Evolutionary conservation across 78 protist genomes (phyloP).

Genomic region (Dictyostelium capitatum): DNA sequence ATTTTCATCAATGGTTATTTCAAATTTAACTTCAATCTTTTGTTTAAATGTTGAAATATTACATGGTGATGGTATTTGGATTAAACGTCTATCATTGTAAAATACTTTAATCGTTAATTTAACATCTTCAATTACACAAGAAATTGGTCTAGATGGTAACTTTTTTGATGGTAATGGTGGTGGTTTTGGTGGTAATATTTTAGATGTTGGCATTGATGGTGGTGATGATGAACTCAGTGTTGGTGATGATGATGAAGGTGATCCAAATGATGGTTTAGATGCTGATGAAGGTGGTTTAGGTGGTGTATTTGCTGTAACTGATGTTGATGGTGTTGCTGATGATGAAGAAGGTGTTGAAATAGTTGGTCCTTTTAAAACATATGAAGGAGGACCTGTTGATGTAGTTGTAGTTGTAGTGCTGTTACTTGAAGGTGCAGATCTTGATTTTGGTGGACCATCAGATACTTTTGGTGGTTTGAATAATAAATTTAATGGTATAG

Average conservation of each 20-base stretch:
- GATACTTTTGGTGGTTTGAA: slow-evolving; percentile 67
- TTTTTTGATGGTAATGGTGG: slow-evolving; percentile 32
- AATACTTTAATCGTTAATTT: slow-evolving; percentile 30
- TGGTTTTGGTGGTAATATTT: slow-evolving; percentile 39
- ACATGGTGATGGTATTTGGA: slow-evolving; percentile 36
- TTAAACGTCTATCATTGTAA: slow-evolving; percentile 45
- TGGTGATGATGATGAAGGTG: slow-evolving; percentile 14
- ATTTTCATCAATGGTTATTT: background rate
- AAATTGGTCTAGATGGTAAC: slow-evolving; percentile 64
- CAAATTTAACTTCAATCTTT: slow-evolving; percentile 55
- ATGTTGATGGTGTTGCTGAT: background rate
- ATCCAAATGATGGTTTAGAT: background rate
- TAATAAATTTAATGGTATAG: slow-evolving; percentile 24
- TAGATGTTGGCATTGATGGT: background rate
- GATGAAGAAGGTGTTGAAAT: background rate
- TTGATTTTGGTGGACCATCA: slow-evolving; percentile 11
- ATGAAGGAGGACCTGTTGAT: background rate
- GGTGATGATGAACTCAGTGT: slow-evolving; percentile 23
- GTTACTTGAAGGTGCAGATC: background rate
- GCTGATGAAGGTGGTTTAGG: background rate
- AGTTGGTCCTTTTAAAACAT: background rate
- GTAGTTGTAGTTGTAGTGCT: background rate
- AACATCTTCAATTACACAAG: slow-evolving; percentile 10
- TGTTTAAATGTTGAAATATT: slow-evolving; percentile 10
- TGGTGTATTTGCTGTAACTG: background rate